Conservation (phyloP, 371 early-diverging fungal species). For the Entomophthora muscae region DNA sequence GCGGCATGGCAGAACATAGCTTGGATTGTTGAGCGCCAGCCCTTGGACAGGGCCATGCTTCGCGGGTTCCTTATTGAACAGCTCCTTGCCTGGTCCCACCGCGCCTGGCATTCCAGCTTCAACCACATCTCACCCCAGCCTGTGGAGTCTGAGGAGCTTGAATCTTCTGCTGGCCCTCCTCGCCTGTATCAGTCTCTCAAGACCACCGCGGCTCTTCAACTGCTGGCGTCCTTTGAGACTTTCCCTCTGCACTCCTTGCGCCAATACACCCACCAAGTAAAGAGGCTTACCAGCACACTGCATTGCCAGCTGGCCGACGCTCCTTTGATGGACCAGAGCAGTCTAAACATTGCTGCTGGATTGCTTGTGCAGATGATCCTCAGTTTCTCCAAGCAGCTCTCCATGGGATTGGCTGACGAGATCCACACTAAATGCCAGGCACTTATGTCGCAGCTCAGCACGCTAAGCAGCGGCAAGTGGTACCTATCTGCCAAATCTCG, state of each 20-base stretch:
- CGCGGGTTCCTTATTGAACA: slow-evolving; percentile 1
- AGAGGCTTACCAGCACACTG: background rate
- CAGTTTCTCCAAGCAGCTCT: background rate
- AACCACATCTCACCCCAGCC: background rate
- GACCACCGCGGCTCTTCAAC: background rate
- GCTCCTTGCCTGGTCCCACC: background rate
- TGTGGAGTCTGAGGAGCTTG: slow-evolving; percentile 11
- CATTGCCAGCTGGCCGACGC: background rate
- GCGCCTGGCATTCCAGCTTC: background rate
- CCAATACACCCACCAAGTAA: background rate
- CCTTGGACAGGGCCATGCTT: background rate
- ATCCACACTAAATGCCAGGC: background rate
- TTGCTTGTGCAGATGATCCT: background rate
- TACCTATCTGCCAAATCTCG: background rate
- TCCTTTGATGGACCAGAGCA: background rate
- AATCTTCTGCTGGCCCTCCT: slow-evolving; percentile 6
- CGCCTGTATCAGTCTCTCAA: slow-evolving; percentile 9
- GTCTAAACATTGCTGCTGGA: background rate
- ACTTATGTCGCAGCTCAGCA: background rate
- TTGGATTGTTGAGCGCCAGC: background rate
- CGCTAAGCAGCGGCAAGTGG: background rate
- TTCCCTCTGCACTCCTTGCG: background rate
- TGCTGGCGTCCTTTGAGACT: background rate
- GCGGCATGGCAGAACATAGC: background rate
- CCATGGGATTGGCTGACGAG: no score